Conservation (phyloP, 768 basidiomycete species). For the Sistotremastrum niveocremeum region DNA sequence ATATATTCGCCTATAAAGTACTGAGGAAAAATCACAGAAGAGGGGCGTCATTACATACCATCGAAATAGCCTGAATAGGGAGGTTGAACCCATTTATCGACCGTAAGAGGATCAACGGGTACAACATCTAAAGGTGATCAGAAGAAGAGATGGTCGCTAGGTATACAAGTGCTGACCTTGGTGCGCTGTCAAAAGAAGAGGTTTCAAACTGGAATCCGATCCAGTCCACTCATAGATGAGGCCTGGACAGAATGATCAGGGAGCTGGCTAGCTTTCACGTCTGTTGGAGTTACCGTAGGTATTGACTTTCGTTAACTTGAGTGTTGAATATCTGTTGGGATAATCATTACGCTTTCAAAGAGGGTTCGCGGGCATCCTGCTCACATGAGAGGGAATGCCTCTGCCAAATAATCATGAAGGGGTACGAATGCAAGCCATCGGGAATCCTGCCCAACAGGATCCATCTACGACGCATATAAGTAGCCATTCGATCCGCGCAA, state of each 20-base stretch:
- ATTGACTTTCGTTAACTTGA: constrained; percentile 25
- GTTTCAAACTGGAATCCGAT: constrained; percentile 19
- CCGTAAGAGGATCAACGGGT: constrained; percentile 32
- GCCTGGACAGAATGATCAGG: no score
- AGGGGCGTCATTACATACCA: constrained; percentile 12
- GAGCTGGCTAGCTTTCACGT: no score
- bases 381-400: not conserved
- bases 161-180: constrained; percentile 9
- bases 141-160: not conserved
- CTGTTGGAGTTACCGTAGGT: constrained; percentile 15
- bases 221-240: constrained; percentile 27
- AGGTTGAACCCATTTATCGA: constrained; percentile 32
- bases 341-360: not conserved
- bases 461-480: constrained; percentile 17
- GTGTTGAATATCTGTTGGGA: constrained; percentile 15
- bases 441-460: constrained; percentile 31
- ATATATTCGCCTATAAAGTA: constrained; percentile 20
- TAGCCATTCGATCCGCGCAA: not conserved
- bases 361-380: not conserved
- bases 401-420: constrained; percentile 15
- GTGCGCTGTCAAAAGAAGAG: constrained; percentile 17
- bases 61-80: constrained; percentile 38
- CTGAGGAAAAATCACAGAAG: not conserved
- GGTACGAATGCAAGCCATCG: constrained; percentile 40
- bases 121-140: constrained; percentile 27